Base-by-base conservation (phyloP, 768 basidiomycete genomes). In the Chalciporus pseudorubinellus region DNA sequence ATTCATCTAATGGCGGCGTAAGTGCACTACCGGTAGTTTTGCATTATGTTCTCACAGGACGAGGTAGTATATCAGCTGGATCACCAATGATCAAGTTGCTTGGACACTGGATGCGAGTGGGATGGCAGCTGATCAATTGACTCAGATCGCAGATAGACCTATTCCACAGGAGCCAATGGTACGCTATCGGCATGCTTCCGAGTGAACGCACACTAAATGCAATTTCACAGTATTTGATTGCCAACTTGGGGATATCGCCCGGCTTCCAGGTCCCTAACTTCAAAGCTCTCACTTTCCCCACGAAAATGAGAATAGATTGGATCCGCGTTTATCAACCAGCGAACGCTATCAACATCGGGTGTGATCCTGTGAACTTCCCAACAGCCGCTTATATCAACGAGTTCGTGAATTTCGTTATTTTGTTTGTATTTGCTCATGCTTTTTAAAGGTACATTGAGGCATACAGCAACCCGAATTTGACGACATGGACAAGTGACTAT, bases 301-400 rank as follows among this genome's bases (percentile, higher is more conserved):
- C 84, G 4, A 73, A 62, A 3, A 85, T 97, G 89, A 75, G 72
- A 43, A 74, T 95, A 38, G 92, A 97, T 65, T 97, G 87, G 72
- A 82, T 98, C 48, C 82, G 95, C 20, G 89, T 98, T 8, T 98
- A 97, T 69, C 95, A 97, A 65, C 82, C 82, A 3, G 73, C 77
- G 61, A 68, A 81, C 55, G 64, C 77, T 26, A 75, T 82, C 51
- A 95, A 93, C 65, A 77, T 92, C 46, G 93, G 94, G 14, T 98
- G 94, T 64, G 85, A 89, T 64, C 94, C 94, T 12, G 62, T 70
- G 40, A 78, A 81, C 39, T 87, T 80, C 66, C 94, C 95, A 1
- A 98, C 95, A 0, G 70, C 78, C 44, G 76, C 77, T 12, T 98
- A 98, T 67, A 98, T 95, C 66, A 72, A 85, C 43, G 68, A 80